A percentile compares a stretch with the other conserved stretches of the same genome.
Evolutionary conservation across 768 basidiomycete genomes (phyloP).

Genomic region (Gloeopeniophorella convolvens): DNA sequence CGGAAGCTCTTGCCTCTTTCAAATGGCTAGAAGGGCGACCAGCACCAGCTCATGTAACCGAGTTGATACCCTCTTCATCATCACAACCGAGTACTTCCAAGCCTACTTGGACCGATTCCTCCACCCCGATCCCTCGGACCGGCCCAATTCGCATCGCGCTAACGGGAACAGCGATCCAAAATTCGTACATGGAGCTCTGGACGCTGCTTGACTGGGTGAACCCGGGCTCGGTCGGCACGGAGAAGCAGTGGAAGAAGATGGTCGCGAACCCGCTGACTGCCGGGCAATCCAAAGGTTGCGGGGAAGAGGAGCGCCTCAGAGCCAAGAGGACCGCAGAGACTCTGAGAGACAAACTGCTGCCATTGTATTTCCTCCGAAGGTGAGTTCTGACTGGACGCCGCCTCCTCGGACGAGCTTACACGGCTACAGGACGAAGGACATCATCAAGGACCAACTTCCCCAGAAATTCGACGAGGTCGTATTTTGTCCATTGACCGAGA

Average conservation of each 20-base stretch:
- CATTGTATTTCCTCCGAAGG: constrained; percentile 81
- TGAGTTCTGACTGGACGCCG: constrained; percentile 23
- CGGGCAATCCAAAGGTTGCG: constrained; percentile 63
- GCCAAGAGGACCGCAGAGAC: constrained; percentile 56
- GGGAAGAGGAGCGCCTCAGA: constrained; percentile 52
- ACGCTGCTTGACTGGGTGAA: constrained; percentile 91
- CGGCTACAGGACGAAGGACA: constrained; percentile 57
- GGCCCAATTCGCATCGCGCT: constrained; percentile 63
- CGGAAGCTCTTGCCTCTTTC: constrained; percentile 67
- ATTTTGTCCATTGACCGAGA: constrained; percentile 79
- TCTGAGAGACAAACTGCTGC: constrained; percentile 64
- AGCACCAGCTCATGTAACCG: constrained; percentile 20
- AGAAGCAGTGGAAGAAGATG: constrained; percentile 69
- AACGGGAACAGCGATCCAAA: constrained; percentile 82
- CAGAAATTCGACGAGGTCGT: constrained; percentile 87
- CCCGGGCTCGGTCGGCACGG: constrained; percentile 67
- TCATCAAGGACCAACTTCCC: constrained; percentile 77
- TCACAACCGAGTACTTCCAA: not conserved
- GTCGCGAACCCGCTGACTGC: constrained; percentile 59
- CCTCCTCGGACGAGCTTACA: not conserved
- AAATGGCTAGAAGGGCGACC: constrained; percentile 32
- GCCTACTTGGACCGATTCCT: not conserved
- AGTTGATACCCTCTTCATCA: constrained; percentile 3
- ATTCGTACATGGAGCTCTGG: constrained; percentile 87
- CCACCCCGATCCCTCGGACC: constrained; percentile 1